These are phyloP conservation scores for Spongospora subterranea DNA, from an alignment of 208 protist species.

Conservation along the genomic window DNA sequence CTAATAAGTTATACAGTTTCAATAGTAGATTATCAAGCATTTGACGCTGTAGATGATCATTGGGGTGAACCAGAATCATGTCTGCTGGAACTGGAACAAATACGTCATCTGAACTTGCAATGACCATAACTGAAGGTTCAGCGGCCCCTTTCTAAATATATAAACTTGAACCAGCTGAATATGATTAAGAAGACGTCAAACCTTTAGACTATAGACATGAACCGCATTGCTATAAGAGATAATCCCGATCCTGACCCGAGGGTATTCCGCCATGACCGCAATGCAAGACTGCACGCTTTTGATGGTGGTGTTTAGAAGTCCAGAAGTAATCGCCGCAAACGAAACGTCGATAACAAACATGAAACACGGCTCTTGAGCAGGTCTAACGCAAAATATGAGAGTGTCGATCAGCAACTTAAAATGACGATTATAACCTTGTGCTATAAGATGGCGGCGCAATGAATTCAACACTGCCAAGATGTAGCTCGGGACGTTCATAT, in stretches of 20 bases:
- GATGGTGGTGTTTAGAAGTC: background rate
- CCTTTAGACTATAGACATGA: slow-evolving; percentile 13
- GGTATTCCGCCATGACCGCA: background rate
- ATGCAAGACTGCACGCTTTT: background rate
- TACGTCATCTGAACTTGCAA: background rate
- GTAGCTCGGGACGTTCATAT: slow-evolving; percentile 67
- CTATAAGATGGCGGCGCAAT: slow-evolving; percentile 48
- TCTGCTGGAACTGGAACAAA: slow-evolving; percentile 28
- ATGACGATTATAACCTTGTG: slow-evolving; percentile 9
- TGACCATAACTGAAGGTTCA: slow-evolving; percentile 6
- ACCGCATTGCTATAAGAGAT: slow-evolving; percentile 12
- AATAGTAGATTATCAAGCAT: background rate
- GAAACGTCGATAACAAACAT: slow-evolving; percentile 33
- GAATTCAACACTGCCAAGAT: slow-evolving; percentile 62
- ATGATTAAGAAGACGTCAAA: background rate
- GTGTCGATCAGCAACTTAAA: background rate
- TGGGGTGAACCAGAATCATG: background rate
- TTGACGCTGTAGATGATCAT: background rate
- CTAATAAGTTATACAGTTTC: background rate
- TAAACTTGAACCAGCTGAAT: background rate
- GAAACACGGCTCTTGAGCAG: background rate
- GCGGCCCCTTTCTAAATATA: background rate
- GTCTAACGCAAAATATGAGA: background rate
- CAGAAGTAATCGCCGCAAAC: background rate
- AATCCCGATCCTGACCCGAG: background rate